These are phyloP conservation scores for Dittrichia graveolens DNA, from an alignment of 129 eudicot genomes.

Conservation along the genomic window DNA sequence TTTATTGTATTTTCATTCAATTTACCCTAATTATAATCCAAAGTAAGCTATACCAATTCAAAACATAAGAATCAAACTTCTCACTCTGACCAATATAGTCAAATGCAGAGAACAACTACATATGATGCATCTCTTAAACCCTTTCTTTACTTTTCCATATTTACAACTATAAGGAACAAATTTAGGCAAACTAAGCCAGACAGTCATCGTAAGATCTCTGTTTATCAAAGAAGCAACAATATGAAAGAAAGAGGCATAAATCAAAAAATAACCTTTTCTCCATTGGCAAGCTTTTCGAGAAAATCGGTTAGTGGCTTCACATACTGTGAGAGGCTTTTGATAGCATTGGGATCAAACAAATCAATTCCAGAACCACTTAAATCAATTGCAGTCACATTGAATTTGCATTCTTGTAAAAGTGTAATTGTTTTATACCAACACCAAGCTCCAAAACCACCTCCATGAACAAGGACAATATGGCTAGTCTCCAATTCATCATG, in stretches of 20 bases:
- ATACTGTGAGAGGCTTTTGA: slow-evolving; percentile 74
- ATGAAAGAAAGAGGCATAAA: not conserved
- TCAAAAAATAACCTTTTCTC: slow-evolving; percentile 65
- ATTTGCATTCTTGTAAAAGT: slow-evolving; percentile 78
- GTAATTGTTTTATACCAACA: slow-evolving; percentile 99
- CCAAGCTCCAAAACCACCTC: slow-evolving; percentile 99
- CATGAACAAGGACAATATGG: slow-evolving; percentile 96
- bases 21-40: too few relatives aligned
- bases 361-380: slow-evolving; percentile 83
- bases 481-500: slow-evolving; percentile 72
- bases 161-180: not conserved
- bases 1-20: too few relatives aligned
- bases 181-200: not conserved
- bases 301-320: slow-evolving; percentile 77
- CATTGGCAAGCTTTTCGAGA: slow-evolving; percentile 70
- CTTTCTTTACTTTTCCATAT: not conserved
- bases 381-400: slow-evolving; percentile 85
- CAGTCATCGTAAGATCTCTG: slow-evolving; percentile 1
- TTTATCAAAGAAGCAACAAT: slow-evolving; percentile 5
- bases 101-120: not conserved
- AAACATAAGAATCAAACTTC: not conserved
- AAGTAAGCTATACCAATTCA: not conserved
- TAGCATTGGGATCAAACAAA: slow-evolving; percentile 64
- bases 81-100: not conserved
- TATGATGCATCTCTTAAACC: not conserved